A percentile compares a stretch with the other conserved stretches of the same genome.
These are phyloP conservation scores for Penicillium longicatenatum DNA, from an alignment of 495 filamentous ascomycete genomes.

Conservation along the genomic window DNA sequence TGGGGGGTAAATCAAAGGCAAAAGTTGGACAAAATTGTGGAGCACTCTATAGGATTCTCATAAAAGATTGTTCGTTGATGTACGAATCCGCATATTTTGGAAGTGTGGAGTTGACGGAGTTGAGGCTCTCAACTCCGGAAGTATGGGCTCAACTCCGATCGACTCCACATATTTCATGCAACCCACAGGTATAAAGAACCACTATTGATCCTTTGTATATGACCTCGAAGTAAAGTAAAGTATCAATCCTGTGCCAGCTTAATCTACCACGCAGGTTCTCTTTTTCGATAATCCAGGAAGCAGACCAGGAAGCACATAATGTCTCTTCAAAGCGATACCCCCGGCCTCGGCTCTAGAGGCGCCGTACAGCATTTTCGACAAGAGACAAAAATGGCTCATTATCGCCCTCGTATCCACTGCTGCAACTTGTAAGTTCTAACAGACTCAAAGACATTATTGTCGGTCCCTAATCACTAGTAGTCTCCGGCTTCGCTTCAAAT, in stretches of 20 bases:
- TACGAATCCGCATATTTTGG: background rate
- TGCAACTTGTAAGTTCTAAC: constrained; percentile 42
- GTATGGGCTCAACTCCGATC: constrained; percentile 6
- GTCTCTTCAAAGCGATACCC: no score
- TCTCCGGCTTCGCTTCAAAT: constrained; percentile 57
- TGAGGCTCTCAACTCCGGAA: constrained; percentile 5
- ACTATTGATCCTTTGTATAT: background rate
- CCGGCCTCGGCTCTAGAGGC: background rate
- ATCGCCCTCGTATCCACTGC: constrained; percentile 48
- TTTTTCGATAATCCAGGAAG: background rate
- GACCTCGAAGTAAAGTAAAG: background rate
- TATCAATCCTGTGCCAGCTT: background rate
- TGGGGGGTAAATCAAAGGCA: constrained; percentile 20
- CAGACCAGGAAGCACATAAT: no score
- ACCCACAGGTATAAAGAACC: background rate
- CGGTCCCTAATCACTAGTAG: constrained; percentile 21
- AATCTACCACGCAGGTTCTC: background rate
- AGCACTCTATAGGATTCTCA: no score
- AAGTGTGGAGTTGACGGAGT: background rate
- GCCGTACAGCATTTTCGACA: constrained; percentile 29
- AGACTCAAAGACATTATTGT: background rate
- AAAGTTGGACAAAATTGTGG: no score
- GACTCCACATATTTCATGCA: background rate
- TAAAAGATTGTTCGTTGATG: background rate
- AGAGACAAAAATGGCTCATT: constrained; percentile 48